Percentiles rank a stretch among this genome's conserved stretches.
These are phyloP conservation scores for Plasmodiophora brassicae DNA, from an alignment of 208 protist genomes.

Conservation along the genomic window DNA sequence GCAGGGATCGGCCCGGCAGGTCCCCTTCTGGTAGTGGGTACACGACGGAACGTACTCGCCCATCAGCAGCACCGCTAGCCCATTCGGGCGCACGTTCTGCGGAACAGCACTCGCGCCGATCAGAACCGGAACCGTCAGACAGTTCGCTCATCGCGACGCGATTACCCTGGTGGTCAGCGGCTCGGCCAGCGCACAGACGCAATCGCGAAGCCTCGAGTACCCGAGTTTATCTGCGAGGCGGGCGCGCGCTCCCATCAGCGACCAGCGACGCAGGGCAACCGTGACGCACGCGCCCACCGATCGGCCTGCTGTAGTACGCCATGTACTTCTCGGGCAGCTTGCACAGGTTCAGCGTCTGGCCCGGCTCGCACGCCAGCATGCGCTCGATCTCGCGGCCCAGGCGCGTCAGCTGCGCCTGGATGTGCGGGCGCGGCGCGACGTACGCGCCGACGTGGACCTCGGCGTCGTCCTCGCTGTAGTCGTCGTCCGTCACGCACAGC, in stretches of 20 bases:
- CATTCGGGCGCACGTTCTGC: neutral
- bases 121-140: neutral
- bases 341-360: neutral
- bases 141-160: too few relatives aligned
- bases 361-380: neutral
- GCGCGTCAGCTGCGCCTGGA: neutral
- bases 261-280: neutral
- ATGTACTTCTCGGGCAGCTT: slow-evolving; percentile 16
- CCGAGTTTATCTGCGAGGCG: neutral
- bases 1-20: neutral
- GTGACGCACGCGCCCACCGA: neutral
- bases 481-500: neutral
- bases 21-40: neutral
- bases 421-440: neutral
- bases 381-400: neutral
- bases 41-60: neutral
- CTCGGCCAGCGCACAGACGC: neutral
- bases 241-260: too few relatives aligned
- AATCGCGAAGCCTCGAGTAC: neutral
- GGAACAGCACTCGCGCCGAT: neutral
- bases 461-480: neutral
- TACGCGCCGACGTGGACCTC: neutral
- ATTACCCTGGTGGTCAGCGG: neutral
- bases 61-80: neutral
- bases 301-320: neutral